Evolutionary conservation across 129 eudicot species (phyloP).

Genomic region (Logfia minima): DNA sequence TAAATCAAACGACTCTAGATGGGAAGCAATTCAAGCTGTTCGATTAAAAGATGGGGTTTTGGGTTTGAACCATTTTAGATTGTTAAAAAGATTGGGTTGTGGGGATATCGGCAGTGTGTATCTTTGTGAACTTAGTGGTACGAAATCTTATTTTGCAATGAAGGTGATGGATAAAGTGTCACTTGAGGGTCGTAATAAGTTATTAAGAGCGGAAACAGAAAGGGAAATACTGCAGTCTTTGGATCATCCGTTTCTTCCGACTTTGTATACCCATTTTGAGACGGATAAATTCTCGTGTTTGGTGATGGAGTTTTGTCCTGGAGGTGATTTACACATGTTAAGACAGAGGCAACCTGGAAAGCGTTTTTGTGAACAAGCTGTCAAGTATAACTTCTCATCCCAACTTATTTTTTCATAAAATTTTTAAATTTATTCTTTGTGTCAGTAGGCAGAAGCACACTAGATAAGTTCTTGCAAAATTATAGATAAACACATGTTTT

Average conservation of each 20-base stretch:
- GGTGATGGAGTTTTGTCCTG: slow-evolving; percentile 94
- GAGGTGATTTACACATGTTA: slow-evolving; percentile 79
- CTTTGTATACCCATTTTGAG: slow-evolving; percentile 75
- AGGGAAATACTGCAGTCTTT: slow-evolving; percentile 68
- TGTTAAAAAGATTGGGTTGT: slow-evolving; percentile 74
- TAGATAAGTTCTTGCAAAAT: background rate
- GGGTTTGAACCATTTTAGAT: slow-evolving; percentile 67
- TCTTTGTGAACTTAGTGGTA: slow-evolving; percentile 70
- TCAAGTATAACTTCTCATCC: slow-evolving; percentile 52
- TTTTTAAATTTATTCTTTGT: background rate
- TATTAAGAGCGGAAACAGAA: slow-evolving; percentile 73
- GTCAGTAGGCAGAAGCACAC: background rate
- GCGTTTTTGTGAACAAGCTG: slow-evolving; percentile 83
- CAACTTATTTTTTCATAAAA: slow-evolving; percentile 1
- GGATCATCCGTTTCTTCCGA: slow-evolving; percentile 86
- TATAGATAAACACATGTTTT: background rate
- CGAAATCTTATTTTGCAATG: slow-evolving; percentile 69
- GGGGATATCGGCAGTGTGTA: slow-evolving; percentile 91
- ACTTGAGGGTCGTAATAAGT: slow-evolving; percentile 66
- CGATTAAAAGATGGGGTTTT: slow-evolving; percentile 56
- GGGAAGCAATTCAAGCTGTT: slow-evolving; percentile 84
- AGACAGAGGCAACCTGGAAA: slow-evolving; percentile 85
- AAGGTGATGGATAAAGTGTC: slow-evolving; percentile 81
- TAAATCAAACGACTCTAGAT: slow-evolving; percentile 69
- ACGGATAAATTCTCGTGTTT: slow-evolving; percentile 79